Percentiles rank a stretch among this genome's conserved stretches.
These are phyloP conservation scores for Fusarium coicis DNA, from an alignment of 2,329 filamentous ascomycete species.

Conservation along the genomic window DNA sequence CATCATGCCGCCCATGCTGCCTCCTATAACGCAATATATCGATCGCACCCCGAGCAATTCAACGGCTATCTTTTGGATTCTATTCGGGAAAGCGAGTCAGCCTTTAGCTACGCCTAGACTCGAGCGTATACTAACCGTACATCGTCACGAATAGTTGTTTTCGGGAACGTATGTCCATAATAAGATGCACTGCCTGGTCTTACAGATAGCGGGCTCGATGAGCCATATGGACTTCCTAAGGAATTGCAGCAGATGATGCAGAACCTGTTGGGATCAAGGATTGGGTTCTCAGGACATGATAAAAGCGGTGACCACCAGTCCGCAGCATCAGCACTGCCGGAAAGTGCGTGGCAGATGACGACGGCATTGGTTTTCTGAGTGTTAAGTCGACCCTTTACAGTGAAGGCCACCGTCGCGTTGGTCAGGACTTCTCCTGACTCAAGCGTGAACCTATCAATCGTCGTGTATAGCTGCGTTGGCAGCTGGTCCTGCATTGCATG, in stretches of 20 bases:
- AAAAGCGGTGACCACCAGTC: background rate
- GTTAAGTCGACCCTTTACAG: background rate
- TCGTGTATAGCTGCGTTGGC: background rate
- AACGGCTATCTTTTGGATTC: background rate
- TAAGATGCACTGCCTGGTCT: background rate
- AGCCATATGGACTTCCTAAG: background rate
- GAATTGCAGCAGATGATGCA: background rate
- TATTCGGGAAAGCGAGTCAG: background rate
- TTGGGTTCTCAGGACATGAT: background rate
- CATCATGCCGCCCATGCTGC: background rate
- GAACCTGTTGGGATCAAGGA: background rate
- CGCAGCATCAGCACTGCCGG: background rate
- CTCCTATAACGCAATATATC: background rate
- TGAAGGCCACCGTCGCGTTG: background rate
- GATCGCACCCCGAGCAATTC: background rate
- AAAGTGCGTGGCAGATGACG: background rate
- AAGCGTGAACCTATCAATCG: background rate
- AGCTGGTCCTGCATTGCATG: background rate
- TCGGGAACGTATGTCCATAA: background rate
- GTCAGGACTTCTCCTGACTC: background rate
- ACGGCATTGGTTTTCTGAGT: background rate
- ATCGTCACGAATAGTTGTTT: background rate
- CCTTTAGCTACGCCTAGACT: background rate
- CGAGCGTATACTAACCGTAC: background rate
- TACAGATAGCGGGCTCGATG: background rate